Percentiles rank a stretch among this genome's conserved stretches.
These are phyloP conservation scores for Agrostemma githago DNA, from an alignment of 148 eudicot genomes.

Conservation along the genomic window DNA sequence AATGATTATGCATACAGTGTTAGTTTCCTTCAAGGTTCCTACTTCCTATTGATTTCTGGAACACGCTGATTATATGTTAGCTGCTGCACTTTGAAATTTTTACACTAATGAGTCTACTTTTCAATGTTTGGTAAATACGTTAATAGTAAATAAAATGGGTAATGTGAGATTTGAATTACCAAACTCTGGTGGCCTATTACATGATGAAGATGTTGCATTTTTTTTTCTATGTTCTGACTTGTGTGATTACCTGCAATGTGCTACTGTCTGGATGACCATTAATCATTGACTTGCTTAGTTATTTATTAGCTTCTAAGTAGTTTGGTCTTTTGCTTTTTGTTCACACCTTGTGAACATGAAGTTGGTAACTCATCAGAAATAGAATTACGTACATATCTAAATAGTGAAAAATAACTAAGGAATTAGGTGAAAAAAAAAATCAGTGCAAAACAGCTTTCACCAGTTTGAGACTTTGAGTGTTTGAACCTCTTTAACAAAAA, in stretches of 20 bases:
- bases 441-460: background rate
- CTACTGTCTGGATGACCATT: background rate
- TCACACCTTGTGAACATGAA: conserved; percentile 11
- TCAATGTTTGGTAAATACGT: conserved; percentile 3
- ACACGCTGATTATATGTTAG: background rate
- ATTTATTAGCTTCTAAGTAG: conserved; percentile 6
- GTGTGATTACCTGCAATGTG: conserved; percentile 9
- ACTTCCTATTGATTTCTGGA: conserved; percentile 5
- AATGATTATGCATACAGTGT: background rate
- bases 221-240: background rate
- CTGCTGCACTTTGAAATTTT: background rate
- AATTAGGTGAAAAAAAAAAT: too few species aligned
- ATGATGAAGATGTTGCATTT: conserved; percentile 8
- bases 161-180: background rate
- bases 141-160: background rate
- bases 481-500: too few species aligned
- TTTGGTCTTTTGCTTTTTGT: background rate
- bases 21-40: conserved; percentile 10
- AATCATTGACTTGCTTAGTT: conserved; percentile 12
- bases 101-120: background rate
- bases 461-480: too few species aligned
- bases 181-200: background rate
- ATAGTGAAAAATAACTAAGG: background rate
- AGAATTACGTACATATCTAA: background rate
- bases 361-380: background rate